Evolutionary conservation across 352 stramenopile species (phyloP), one percentile per base, ranked within the genome.

Genomic region (Blastocystis sp.): DNA sequence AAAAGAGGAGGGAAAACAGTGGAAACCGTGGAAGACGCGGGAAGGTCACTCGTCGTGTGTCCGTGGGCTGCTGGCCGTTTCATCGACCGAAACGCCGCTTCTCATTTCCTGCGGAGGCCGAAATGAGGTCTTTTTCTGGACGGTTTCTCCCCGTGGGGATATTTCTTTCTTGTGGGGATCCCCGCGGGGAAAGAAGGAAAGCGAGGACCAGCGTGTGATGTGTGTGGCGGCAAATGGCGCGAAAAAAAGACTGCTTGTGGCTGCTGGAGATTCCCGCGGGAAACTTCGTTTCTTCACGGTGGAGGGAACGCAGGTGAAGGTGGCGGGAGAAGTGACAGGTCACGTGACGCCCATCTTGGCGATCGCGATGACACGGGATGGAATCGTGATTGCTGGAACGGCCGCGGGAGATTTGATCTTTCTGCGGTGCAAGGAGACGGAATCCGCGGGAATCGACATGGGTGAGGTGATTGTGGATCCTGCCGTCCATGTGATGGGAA

Each of bases 201-300:
- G 46, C 49, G 48, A 29, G 1, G 69, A 81, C 24, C 69, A 81
- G 27, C 69, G 69, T 32, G 40, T 63, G 16, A 81, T 81, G 69
- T 48, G 8, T 0, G 42, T 81, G 29, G 18, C 21, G 1, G 69
- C 4, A 6, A 8, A 63, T 18, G 9, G n/a, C 44, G 1, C 9
- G 46, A 44, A 42, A 21, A 24, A 34, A 34, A 9, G 14, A 4
- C 1, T 29, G n/a, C 27, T 81, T 7, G 53, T 64, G 46, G 40
- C 24, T 29, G 40, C 63, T 4, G 69, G 69, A 46, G 69, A 81
- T 29, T 63, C 44, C 27, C 34, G 38, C 11, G 69, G 69, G 29
- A 24, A 40, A 18, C 16, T 81, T 16, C 44, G 56, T 8, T 8
- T 63, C 21, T 81, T 64, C 40, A 16, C 51, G 46, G 4, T 81